Percentiles rank a stretch among this genome's conserved stretches.
These are phyloP conservation scores for Porogramme epimiltina DNA, from an alignment of 1,284 basidiomycete species.

Conservation along the genomic window DNA sequence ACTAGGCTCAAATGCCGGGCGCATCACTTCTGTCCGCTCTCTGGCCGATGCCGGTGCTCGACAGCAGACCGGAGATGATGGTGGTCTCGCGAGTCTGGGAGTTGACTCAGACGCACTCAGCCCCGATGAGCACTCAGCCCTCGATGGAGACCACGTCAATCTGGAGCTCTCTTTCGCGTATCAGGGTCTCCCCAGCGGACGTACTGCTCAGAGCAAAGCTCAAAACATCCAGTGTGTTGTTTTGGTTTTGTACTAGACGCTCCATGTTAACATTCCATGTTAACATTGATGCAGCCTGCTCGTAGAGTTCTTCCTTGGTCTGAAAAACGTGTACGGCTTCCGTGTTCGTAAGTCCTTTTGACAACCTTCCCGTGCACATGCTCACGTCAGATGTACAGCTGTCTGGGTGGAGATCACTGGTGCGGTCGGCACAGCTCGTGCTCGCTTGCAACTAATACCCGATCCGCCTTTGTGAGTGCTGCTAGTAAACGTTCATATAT, in stretches of 20 bases:
- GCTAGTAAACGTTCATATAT: slow-evolving; percentile 18
- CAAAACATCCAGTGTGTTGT: slow-evolving; percentile 57
- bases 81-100: slow-evolving; percentile 20
- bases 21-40: slow-evolving; percentile 39
- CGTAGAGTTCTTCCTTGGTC: slow-evolving; percentile 71
- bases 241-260: neutral
- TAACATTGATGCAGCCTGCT: slow-evolving; percentile 41
- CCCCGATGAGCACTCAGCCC: slow-evolving; percentile 26
- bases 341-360: slow-evolving; percentile 41
- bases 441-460: slow-evolving; percentile 81
- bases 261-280: neutral
- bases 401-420: slow-evolving; percentile 83
- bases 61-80: neutral
- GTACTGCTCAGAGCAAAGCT: slow-evolving; percentile 42
- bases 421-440: slow-evolving; percentile 71
- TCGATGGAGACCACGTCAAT: slow-evolving; percentile 46
- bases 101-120: slow-evolving; percentile 21
- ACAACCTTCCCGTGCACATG: neutral
- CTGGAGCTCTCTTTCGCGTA: slow-evolving; percentile 80
- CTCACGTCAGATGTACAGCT: slow-evolving; percentile 32
- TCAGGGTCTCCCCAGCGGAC: slow-evolving; percentile 58
- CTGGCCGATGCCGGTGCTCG: slow-evolving; percentile 31
- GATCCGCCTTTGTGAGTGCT: slow-evolving; percentile 65
- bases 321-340: slow-evolving; percentile 50
- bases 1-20: slow-evolving; percentile 36